Evolutionary conservation across 352 stramenopile species (phyloP).

Genomic region (Plasmopara muralis): DNA sequence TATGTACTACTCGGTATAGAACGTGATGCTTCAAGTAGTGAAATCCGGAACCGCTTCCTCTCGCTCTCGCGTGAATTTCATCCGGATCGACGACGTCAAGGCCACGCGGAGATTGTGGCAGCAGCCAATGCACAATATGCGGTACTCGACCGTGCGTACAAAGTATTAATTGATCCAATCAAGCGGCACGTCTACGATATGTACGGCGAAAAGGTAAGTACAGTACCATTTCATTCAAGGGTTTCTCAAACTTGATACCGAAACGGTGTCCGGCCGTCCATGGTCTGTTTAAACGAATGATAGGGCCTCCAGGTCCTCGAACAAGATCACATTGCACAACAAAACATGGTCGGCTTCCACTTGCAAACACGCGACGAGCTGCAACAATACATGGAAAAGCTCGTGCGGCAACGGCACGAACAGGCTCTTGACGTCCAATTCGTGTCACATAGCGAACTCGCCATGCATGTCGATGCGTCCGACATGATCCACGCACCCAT

Average conservation of each 20-base stretch:
- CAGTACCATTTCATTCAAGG: neutral
- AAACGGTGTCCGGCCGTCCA: neutral
- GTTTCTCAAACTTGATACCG: neutral
- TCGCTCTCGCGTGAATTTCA: conserved; percentile 79
- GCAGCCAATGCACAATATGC: conserved; percentile 75
- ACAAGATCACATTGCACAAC: conserved; percentile 32
- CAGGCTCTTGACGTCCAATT: conserved; percentile 70
- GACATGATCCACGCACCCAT: conserved; percentile 63
- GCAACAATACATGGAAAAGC: conserved; percentile 44
- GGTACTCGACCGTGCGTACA: conserved; percentile 75
- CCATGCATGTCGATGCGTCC: conserved; percentile 71
- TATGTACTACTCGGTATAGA: conserved; percentile 73
- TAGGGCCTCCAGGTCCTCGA: conserved; percentile 59
- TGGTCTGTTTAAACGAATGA: neutral
- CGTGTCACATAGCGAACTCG: conserved; percentile 74
- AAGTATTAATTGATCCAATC: conserved; percentile 64
- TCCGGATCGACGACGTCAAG: conserved; percentile 53
- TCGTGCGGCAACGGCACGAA: conserved; percentile 61
- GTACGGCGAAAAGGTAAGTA: conserved; percentile 55
- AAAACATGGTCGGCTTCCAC: conserved; percentile 36
- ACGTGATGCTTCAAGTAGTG: conserved; percentile 44
- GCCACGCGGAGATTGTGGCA: conserved; percentile 43
- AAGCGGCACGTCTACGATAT: conserved; percentile 68
- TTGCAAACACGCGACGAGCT: conserved; percentile 43
- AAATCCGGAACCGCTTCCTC: conserved; percentile 66